A percentile compares a stretch with the other conserved stretches of the same genome.
Conservation (phyloP, 371 early-diverging fungal species). For the Basidiobolus meristosporus region DNA sequence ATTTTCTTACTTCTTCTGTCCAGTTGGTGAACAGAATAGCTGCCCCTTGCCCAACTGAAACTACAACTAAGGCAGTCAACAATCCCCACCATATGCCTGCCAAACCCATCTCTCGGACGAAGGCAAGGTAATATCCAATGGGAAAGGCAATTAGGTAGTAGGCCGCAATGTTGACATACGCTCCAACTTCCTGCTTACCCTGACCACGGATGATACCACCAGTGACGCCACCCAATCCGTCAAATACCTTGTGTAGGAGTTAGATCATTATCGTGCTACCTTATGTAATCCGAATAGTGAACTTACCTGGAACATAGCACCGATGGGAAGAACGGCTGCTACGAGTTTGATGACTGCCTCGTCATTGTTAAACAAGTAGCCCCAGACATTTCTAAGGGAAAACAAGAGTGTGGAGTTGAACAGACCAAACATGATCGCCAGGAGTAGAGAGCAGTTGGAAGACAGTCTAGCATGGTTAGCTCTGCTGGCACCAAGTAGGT, state of each 20-base stretch:
- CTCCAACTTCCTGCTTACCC: slow-evolving; percentile 48
- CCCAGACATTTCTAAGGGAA: slow-evolving; percentile 7
- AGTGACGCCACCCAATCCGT: slow-evolving; percentile 39
- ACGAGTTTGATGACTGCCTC: slow-evolving; percentile 40
- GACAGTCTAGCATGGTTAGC: slow-evolving; percentile 20
- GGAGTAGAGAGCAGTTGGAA: slow-evolving; percentile 17
- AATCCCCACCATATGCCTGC: slow-evolving; percentile 49
- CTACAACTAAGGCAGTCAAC: slow-evolving; percentile 25
- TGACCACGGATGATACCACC: slow-evolving; percentile 55
- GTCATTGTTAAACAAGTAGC: slow-evolving; percentile 45
- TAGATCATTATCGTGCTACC: not conserved
- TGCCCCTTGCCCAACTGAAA: slow-evolving; percentile 15
- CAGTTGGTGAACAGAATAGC: slow-evolving; percentile 20
- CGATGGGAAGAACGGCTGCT: slow-evolving; percentile 48
- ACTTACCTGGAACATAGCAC: slow-evolving; percentile 58
- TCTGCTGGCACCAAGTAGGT: slow-evolving; percentile 29
- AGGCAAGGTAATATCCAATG: slow-evolving; percentile 34
- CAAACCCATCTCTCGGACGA: slow-evolving; percentile 26
- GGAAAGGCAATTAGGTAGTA: slow-evolving; percentile 49
- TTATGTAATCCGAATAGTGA: not conserved
- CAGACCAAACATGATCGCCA: slow-evolving; percentile 17
- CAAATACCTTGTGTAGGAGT: slow-evolving; percentile 55
- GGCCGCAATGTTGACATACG: slow-evolving; percentile 38
- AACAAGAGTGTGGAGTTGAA: slow-evolving; percentile 16
- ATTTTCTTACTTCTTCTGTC: slow-evolving; percentile 17